Conservation (phyloP, 192 early-diverging fungal species). For the Backusella morwellensis region DNA sequence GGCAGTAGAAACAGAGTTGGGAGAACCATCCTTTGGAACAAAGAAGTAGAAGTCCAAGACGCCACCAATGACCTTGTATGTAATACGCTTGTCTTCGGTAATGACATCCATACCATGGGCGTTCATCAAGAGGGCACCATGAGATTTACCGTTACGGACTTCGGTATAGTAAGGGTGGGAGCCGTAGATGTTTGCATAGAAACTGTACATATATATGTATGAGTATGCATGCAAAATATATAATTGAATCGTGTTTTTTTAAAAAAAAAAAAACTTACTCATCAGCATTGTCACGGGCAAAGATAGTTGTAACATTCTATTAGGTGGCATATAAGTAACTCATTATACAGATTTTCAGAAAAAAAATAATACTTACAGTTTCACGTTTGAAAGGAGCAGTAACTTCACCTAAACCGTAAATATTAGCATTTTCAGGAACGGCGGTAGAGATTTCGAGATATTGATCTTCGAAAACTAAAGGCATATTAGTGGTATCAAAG, state of each 20-base stretch:
- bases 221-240: neutral
- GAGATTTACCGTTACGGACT: constrained; percentile 49
- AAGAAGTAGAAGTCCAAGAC: constrained; percentile 63
- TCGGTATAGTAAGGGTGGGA: constrained; percentile 65
- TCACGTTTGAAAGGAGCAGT: constrained; percentile 53
- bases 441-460: constrained; percentile 63
- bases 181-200: constrained; percentile 59
- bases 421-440: constrained; percentile 54
- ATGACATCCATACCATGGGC: constrained; percentile 70
- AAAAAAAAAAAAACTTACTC: neutral
- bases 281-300: neutral
- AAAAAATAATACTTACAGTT: constrained; percentile 16
- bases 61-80: constrained; percentile 66
- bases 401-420: constrained; percentile 68
- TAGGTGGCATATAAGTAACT: neutral
- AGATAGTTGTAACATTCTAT: constrained; percentile 12
- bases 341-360: neutral
- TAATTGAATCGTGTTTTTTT: neutral
- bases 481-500: constrained; percentile 40
- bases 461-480: constrained; percentile 63
- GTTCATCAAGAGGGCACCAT: constrained; percentile 56
- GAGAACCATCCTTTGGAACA: constrained; percentile 41
- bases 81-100: constrained; percentile 39
- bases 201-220: neutral
- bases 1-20: constrained; percentile 43